phyloP scores from a whole-genome alignment of 2,329 filamentous ascomycete genomes.

The Pseudogymnoascus sp. region DNA sequence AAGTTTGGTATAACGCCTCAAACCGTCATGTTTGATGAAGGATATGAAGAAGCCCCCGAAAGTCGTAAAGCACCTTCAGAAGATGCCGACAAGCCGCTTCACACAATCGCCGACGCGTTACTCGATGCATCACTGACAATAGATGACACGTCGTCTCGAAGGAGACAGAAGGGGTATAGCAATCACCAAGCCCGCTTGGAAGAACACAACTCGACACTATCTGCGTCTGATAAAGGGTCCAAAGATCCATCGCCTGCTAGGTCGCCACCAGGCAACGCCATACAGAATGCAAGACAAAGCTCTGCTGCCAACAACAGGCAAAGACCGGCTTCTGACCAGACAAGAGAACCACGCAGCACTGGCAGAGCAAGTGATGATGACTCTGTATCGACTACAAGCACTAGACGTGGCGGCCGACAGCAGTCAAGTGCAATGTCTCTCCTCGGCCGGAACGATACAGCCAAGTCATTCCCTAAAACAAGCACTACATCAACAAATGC shows the following conservation, averaged over 20 bases:
- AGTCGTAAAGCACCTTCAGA: slow-evolving; percentile 30
- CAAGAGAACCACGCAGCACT: slow-evolving; percentile 13
- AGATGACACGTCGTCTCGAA: slow-evolving; percentile 55
- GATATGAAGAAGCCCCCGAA: slow-evolving; percentile 44
- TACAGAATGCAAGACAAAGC: neutral
- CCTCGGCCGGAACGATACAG: slow-evolving; percentile 47
- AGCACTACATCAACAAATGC: slow-evolving; percentile 53
- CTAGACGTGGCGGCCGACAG: slow-evolving; percentile 38
- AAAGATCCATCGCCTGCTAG: neutral
- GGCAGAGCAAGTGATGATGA: slow-evolving; percentile 27
- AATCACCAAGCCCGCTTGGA: slow-evolving; percentile 41
- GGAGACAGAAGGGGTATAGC: slow-evolving; percentile 45
- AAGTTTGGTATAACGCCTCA: slow-evolving; percentile 72
- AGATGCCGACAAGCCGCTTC: slow-evolving; percentile 40
- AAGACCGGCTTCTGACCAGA: slow-evolving; percentile 15
- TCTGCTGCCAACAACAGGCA: slow-evolving; percentile 12
- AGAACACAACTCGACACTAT: slow-evolving; percentile 19
- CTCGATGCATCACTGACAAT: slow-evolving; percentile 87
- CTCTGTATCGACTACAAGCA: slow-evolving; percentile 25
- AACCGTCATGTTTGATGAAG: slow-evolving; percentile 87
- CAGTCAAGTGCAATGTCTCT: slow-evolving; percentile 56
- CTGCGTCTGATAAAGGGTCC: neutral
- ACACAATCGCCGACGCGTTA: slow-evolving; percentile 84
- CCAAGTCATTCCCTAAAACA: slow-evolving; percentile 58
- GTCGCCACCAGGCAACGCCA: neutral